A percentile compares a stretch with the other conserved stretches of the same genome.
Conservation (phyloP, 208 protist species). For the Entamoeba moshkovskii region DNA sequence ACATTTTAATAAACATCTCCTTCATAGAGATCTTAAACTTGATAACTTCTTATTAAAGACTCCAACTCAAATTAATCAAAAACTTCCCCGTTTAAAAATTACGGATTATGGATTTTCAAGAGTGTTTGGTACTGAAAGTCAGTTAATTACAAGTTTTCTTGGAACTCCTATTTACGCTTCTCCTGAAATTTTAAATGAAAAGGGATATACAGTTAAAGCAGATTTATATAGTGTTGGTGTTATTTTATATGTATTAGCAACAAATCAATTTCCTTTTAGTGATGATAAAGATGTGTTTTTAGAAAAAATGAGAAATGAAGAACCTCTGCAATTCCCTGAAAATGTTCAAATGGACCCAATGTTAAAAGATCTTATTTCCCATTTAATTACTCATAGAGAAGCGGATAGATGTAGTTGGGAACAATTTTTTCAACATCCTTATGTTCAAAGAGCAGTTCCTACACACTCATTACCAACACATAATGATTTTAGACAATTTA, state of each 20-base stretch:
- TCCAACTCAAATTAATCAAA: background rate
- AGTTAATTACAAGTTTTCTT: background rate
- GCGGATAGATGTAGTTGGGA: background rate
- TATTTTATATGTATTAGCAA: slow-evolving; percentile 25
- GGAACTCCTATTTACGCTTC: slow-evolving; percentile 38
- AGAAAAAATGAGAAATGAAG: background rate
- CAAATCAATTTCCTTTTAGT: background rate
- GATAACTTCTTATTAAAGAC: background rate
- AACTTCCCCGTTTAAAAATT: background rate
- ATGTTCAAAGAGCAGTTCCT: background rate
- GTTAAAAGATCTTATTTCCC: background rate
- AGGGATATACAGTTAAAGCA: slow-evolving; percentile 29
- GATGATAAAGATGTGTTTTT: background rate
- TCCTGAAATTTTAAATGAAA: slow-evolving; percentile 31
- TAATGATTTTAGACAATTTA: background rate
- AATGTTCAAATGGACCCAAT: background rate
- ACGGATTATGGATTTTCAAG: background rate
- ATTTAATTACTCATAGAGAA: background rate
- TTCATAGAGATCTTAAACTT: background rate
- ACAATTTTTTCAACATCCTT: background rate
- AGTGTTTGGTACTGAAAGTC: background rate
- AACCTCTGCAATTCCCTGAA: background rate
- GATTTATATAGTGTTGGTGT: slow-evolving; percentile 41
- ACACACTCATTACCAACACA: background rate
- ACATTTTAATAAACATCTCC: background rate